Percentiles rank a stretch among this genome's conserved stretches.
Evolutionary conservation across 495 filamentous ascomycete genomes (phyloP).

Genomic region (Aspergillus cavernicola): DNA sequence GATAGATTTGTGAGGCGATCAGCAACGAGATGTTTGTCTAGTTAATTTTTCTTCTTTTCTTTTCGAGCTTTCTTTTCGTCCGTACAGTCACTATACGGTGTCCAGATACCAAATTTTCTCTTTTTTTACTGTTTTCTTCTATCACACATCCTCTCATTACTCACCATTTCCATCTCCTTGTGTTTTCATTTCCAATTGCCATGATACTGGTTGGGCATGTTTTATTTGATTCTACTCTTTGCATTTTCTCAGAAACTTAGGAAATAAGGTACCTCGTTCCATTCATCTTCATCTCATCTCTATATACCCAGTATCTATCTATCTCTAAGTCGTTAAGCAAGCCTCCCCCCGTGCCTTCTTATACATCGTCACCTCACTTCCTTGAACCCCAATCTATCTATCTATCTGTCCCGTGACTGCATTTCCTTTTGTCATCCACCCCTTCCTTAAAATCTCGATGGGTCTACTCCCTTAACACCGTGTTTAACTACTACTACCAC

Average conservation of each 20-base stretch:
- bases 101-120: conserved; percentile 13
- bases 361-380: no score
- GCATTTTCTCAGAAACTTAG: conserved; percentile 4
- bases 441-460: no score
- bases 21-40: not conserved
- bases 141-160: not conserved
- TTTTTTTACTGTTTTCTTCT: conserved; percentile 1
- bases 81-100: conserved; percentile 3
- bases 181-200: conserved; percentile 4
- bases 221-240: not conserved
- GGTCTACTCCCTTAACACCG: no score
- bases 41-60: conserved; percentile 5
- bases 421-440: no score
- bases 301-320: no score
- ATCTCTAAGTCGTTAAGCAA: no score
- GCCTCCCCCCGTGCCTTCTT: no score
- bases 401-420: no score
- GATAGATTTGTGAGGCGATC: conserved; percentile 72
- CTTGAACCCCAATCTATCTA: no score
- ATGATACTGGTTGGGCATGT: conserved; percentile 13
- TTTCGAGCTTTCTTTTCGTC: conserved; percentile 2
- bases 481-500: no score
- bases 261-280: conserved; percentile 2
- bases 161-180: not conserved
- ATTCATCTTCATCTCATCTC: no score